Evolutionary conservation across 2,329 filamentous ascomycete species (phyloP), one percentile per base, ranked within the genome.

Genomic region (Hypocreales sp.): DNA sequence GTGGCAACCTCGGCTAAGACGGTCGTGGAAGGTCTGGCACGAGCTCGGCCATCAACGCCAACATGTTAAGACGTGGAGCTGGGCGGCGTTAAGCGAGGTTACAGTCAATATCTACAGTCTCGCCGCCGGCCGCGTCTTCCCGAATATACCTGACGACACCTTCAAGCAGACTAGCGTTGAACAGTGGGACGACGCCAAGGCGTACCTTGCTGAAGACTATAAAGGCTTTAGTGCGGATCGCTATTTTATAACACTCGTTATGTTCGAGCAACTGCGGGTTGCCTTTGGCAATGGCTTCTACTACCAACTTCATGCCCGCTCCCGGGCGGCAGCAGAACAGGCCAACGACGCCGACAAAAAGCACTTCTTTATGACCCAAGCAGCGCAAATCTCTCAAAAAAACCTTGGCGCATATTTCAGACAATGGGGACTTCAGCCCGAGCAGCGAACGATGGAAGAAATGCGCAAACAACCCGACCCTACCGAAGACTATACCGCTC

Each of bases 71-170:
- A 27, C 29, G 9, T 31, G 25, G 25, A 28, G 21, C 25, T 31
- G 29, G 29, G n/a, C 14, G 3, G 19, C 17, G 7, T 5, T 21
- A 23, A 15, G 8, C 12, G 25, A 31, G 15, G 25, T 27, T 3
- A 32, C 24, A 10, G 26, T 21, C 19, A 29, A 32, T 16, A 32
- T 32, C n/a, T 32, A 32, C 24, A 7, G 8, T 14, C 27, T 32
- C 10, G 30, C 30, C 5, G 30, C 27, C 11, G 11, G 23, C 7
- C 30, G 27, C n/a, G 2, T 9, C 5, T n/a, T 15, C 5, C 16
- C 11, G 4, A 8, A 13, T 2, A 20, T 27, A 2, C 20, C 21
- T 5, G 15, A 20, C 14, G 9, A 5, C 10, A 4, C 11, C 1
- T 7, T 10, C 10, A 12, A 18, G 3, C 31, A 34, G 21, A 29